These are phyloP conservation scores for Metschnikowia colocasiae DNA, from an alignment of 805 yeast species.

Conservation along the genomic window DNA sequence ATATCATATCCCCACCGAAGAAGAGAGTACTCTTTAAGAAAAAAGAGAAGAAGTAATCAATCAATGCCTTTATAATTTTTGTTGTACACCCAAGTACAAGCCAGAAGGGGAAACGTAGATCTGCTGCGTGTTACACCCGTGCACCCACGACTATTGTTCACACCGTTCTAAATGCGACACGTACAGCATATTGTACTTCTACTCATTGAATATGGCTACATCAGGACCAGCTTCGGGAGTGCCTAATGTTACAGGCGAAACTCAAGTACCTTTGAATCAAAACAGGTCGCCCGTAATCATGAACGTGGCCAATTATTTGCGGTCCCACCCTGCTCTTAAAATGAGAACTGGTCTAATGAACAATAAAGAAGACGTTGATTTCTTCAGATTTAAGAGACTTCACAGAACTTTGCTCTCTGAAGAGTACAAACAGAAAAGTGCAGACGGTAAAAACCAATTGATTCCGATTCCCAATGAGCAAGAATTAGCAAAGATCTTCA, in stretches of 20 bases:
- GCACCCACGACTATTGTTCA: neutral
- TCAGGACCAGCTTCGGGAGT: constrained; percentile 8
- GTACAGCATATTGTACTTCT: neutral
- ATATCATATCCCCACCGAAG: constrained; percentile 8
- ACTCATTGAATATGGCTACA: constrained; percentile 10
- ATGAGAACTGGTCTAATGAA: constrained; percentile 78
- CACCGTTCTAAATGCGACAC: constrained; percentile 6
- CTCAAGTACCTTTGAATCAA: constrained; percentile 16
- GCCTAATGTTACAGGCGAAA: constrained; percentile 11
- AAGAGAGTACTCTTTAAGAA: constrained; percentile 9
- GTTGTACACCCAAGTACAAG: neutral
- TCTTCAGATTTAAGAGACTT: constrained; percentile 84
- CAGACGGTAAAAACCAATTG: constrained; percentile 42
- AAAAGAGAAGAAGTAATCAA: constrained; percentile 8
- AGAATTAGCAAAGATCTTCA: constrained; percentile 60
- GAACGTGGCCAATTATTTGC: constrained; percentile 67
- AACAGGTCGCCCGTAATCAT: constrained; percentile 51
- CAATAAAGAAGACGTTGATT: constrained; percentile 65
- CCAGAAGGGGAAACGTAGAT: neutral
- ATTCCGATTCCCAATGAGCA: constrained; percentile 44
- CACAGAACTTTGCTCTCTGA: constrained; percentile 71
- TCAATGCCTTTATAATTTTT: neutral
- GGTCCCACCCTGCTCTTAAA: constrained; percentile 64
- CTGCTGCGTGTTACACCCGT: neutral
- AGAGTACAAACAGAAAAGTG: constrained; percentile 56